Conservation (phyloP, 2,329 filamentous ascomycete genomes). For the Sarocladium kiliense region DNA sequence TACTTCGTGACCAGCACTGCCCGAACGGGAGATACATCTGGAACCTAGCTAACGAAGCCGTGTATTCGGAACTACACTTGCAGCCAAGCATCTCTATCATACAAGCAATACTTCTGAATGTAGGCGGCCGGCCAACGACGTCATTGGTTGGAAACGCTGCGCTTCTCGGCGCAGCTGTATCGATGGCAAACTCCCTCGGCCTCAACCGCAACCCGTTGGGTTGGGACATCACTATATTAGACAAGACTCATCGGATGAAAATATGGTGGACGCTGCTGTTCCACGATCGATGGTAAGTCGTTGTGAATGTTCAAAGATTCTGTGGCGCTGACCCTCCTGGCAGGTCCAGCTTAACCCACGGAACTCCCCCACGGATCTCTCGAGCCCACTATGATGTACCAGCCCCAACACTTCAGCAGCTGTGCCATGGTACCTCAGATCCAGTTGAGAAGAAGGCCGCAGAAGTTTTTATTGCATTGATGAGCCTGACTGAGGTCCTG, state of each 20-base stretch:
- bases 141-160: slow-evolving; percentile 54
- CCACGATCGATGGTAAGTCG: slow-evolving; percentile 43
- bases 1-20: slow-evolving; percentile 37
- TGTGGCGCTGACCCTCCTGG: background rate
- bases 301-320: background rate
- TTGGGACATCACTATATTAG: slow-evolving; percentile 44
- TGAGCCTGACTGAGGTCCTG: slow-evolving; percentile 35
- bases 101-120: slow-evolving; percentile 51
- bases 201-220: slow-evolving; percentile 46
- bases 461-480: slow-evolving; percentile 38
- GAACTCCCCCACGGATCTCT: slow-evolving; percentile 44
- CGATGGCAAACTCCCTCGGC: slow-evolving; percentile 48
- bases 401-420: slow-evolving; percentile 29
- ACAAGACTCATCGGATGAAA: slow-evolving; percentile 13
- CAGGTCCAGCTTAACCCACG: slow-evolving; percentile 48
- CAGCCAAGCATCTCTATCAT: slow-evolving; percentile 55
- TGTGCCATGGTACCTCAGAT: slow-evolving; percentile 20
- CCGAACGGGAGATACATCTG: slow-evolving; percentile 57
- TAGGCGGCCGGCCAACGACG: slow-evolving; percentile 55
- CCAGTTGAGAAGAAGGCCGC: slow-evolving; percentile 20
- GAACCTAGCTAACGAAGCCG: slow-evolving; percentile 55
- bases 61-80: slow-evolving; percentile 54
- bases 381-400: slow-evolving; percentile 43
- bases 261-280: slow-evolving; percentile 17
- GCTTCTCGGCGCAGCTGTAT: slow-evolving; percentile 43